Evolutionary conservation across 2,329 filamentous ascomycete genomes (phyloP), one percentile per base, ranked within the genome.

Genomic region (Apiospora malaysiana): DNA sequence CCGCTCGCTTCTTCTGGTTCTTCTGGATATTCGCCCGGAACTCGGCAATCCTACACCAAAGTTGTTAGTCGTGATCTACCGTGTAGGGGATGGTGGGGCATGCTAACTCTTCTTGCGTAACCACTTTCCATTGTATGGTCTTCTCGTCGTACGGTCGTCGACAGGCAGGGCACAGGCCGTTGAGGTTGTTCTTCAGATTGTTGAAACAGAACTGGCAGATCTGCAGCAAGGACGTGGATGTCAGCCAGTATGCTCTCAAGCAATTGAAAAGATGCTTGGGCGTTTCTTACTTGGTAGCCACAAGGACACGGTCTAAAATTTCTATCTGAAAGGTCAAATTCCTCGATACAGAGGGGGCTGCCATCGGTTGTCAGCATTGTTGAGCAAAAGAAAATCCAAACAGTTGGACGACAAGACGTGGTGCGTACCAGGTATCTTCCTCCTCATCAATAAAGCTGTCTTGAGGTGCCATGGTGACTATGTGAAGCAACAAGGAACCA

Each of bases 131-230:
- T 82, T 98, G 91, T 80, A 99, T 98, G 42, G 94, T 97, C 81
- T 95, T 95, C 76, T 99, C 97, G 81, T 98, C 94, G 82, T 99
- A 99, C 7, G 94, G 92, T 81, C 96, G 89, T 83, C 96, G 91
- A 81, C 96, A 99, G 76, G 97, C 97, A n/a, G 96, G 96, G 82
- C 96, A 99, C 71, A 98, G 88, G 46, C 95, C 95, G 80, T 98
- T 98, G 89, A 97, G 94, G 78, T 98, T 98, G 77, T 93, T 97
- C 84, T 97, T 97, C 81, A 99, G 97, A 81, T 98, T 99, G 84
- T 99, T 98, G 86, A 95, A 99, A 85, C 96, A 99, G 84, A 99
- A 99, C 86, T 99, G 97, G 83, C 96, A 99, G 81, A 99, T 95
- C 95, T 98, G 78, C 65, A 66, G 43, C 8, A 32, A 32, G 6